Percentiles rank a stretch among this genome's conserved stretches.
Evolutionary conservation across 2,329 filamentous ascomycete genomes (phyloP).

Genomic region (Fusarium hainanense): DNA sequence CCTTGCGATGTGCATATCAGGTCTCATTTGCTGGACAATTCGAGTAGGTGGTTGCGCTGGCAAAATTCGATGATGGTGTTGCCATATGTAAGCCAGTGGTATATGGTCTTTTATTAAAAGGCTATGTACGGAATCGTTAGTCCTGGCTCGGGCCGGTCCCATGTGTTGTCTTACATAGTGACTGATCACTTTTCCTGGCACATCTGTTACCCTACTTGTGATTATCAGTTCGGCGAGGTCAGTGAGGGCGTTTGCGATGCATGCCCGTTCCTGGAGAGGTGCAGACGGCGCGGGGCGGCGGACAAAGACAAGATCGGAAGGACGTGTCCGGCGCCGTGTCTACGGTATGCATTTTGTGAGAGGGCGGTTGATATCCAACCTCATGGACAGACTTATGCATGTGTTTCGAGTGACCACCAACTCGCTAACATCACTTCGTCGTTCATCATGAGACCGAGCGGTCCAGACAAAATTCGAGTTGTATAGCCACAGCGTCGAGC

Average conservation of each 20-base stretch:
- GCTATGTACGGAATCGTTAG: slow-evolving; percentile 17
- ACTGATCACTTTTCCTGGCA: slow-evolving; percentile 39
- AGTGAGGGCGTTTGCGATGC: slow-evolving; percentile 27
- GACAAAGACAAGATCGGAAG: slow-evolving; percentile 32
- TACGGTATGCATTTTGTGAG: slow-evolving; percentile 18
- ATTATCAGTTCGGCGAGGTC: slow-evolving; percentile 25
- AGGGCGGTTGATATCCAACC: background rate
- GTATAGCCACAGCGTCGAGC: slow-evolving; percentile 16
- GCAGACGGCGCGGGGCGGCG: slow-evolving; percentile 28
- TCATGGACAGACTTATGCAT: slow-evolving; percentile 24
- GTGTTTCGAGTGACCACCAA: slow-evolving; percentile 11
- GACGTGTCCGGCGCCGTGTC: slow-evolving; percentile 22
- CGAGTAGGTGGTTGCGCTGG: slow-evolving; percentile 30
- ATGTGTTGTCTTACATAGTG: slow-evolving; percentile 45
- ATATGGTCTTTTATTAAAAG: slow-evolving; percentile 5
- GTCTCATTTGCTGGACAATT: slow-evolving; percentile 21
- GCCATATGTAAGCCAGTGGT: slow-evolving; percentile 23
- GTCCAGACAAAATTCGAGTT: slow-evolving; percentile 11
- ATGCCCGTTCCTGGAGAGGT: slow-evolving; percentile 37
- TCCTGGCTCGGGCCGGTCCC: slow-evolving; percentile 47
- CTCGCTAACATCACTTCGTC: slow-evolving; percentile 2
- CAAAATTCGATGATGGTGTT: slow-evolving; percentile 33
- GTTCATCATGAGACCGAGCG: slow-evolving; percentile 14
- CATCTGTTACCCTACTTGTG: slow-evolving; percentile 27
- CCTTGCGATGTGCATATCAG: background rate